Base-by-base conservation (phyloP, 2,329 filamentous ascomycete species). In the Didymella glomerata region DNA sequence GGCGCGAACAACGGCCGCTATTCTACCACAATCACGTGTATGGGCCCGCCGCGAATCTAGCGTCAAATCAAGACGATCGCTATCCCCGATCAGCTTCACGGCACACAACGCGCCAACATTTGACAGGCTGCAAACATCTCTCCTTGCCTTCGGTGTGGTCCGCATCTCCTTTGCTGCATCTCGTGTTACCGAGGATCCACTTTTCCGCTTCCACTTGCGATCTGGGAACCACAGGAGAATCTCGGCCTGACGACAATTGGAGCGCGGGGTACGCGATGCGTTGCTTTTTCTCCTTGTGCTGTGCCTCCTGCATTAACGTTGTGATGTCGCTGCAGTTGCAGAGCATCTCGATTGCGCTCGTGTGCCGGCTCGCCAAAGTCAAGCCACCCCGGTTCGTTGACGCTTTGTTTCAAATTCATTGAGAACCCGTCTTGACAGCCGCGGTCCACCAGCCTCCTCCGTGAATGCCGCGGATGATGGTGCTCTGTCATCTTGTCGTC, bases 131-230 rank as follows among this genome's bases (percentile, higher is more conserved):
- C 61, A 63, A 66, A 62, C 68, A 65, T 66, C 60, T 54, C 60
- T 64, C 65, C 63, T 63, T 69, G 60, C 53, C 51, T 62, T 55
- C 30, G 41, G 45, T 28, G 48, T 53, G 44, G 53, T 57, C 58
- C 57, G 57, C 34, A 53, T 62, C 48, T 61, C 52, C 65, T 67
- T 67, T 67, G 64, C 67, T 63, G 53, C 65, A 61, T 55, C 34
- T 60, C 36, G 60, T 64, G 60, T 52, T 54, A 63, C 64, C 36
- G 32, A 42, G 40, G 51, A 30, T 41, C 50, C 57, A 55, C 54
- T 59, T 48, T 46, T 48, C 30, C 40, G 46, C 51, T 40, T 48
- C 54, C 48, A 52, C 24, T 59, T 27, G 52, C 36, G 47, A 55
- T 36, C 46, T 41, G 41, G 24, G 52, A 48, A 51, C 51, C 48